Base-by-base conservation (phyloP, 2,329 filamentous ascomycete genomes). In the Nigrospora oryzae region DNA sequence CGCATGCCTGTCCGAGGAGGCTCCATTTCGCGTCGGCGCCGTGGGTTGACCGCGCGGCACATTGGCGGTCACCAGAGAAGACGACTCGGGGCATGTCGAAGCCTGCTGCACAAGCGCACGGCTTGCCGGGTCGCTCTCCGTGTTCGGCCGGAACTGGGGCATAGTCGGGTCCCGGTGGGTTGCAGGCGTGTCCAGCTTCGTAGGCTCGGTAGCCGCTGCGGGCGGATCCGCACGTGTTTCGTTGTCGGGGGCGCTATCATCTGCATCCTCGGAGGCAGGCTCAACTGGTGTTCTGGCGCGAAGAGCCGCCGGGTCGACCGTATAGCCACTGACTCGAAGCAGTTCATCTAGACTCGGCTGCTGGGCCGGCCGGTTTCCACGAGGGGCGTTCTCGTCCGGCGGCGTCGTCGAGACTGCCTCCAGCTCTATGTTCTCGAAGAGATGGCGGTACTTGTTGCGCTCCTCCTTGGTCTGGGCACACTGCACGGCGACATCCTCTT, bases 401-500 rank as follows among this genome's bases (percentile, higher is more conserved):
- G 41, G 31, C 42, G 44, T 17, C 44, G 44, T 23, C 45, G 44
- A 5, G 47, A 37, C 15, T 50, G 40, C 56, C 1, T 59, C 49
- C 28, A 67, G 57, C 4, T 67, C 61, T 11, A 75, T 59, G 2
- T 62, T 57, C 28, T 69, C 67, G 39, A 79, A 71, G 23, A 73
- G 64, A 45, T 66, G 64, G 36, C 70, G 69, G 58, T 71, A 80
- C 49, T 69, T 73, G 43, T 81, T 71, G 35, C 88, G 79, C 45
- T 79, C 70, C 11, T 68, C 66, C 49, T 76, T 78, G 0, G 84
- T 87, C 40, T 75, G 71, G 10, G 78, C 75, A 11, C 82, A 83
- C 44, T 80, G 74, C 47, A 93, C 66, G 2, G 89, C 83, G 15
- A 87, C 62, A 50, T 90, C 83, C 62, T 97, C 91, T 51, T 84